Evolutionary conservation across 2,329 filamentous ascomycete species (phyloP), one percentile per base, ranked within the genome.

Genomic region (Ophiostoma sp.): DNA sequence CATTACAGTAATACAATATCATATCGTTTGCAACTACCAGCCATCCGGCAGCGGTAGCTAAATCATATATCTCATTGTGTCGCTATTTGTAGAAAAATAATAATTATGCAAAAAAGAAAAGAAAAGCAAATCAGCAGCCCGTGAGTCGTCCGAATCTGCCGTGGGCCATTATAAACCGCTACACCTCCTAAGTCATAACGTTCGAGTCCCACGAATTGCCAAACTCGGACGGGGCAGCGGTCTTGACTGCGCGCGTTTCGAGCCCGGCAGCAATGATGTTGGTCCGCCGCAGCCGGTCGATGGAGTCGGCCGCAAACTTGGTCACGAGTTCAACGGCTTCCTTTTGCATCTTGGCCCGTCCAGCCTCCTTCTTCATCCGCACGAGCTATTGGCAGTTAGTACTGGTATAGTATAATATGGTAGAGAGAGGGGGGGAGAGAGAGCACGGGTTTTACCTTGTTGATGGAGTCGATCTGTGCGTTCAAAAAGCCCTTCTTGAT

Each of bases 391-490:
- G 66, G 23, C 20, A 44, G 15, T 7, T 11, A 6, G 23, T 11
- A 39, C 36, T 39, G 10, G 36, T 39, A 39, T 11, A 13, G 10
- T 11, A 39, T 13, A 39, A 60, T 27, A 8, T 5, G 44, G 17
- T 2, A 20, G 4, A 23, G 20, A 54, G 8, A n/a, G 11, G 11
- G 36, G 15, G 33, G 20, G 15, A n/a, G 23, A 10, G 54, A 48
- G 23, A 17, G 27, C 31, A 60, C 39, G 76, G 79, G 3, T 31
- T 3, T 74, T 80, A 89, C 88, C 77, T 87, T 86, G 75, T 95
- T 90, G 71, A 96, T 92, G 0, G 91, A 86, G 77, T 99, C 93
- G 72, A 99, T 90, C 36, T 93, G 86, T 8, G 93, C 93, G 74
- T 93, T 84, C 13, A 99, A 81, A 0, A 84, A 84, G 8, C 89